Evolutionary conservation across 805 yeast species (phyloP).

Genomic region (Zygosaccharomyces gambellarensis): DNA sequence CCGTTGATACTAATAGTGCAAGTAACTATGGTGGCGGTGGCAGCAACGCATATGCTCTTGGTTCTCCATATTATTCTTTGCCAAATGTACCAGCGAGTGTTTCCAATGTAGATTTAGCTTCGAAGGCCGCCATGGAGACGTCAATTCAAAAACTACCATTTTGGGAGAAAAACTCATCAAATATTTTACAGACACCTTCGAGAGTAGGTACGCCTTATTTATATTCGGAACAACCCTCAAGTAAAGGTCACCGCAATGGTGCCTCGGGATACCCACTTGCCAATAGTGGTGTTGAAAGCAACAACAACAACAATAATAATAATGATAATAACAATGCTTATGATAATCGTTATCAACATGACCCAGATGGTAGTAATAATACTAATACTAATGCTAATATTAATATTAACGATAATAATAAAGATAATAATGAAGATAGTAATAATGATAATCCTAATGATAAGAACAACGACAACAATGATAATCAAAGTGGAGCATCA

Average conservation of each 20-base stretch:
- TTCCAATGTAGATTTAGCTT: conserved; percentile 8
- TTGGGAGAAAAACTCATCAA: not conserved
- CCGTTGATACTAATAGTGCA: conserved; percentile 7
- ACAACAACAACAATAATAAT: conserved; percentile 1
- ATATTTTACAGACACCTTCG: conserved; percentile 1
- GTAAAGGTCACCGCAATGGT: not conserved
- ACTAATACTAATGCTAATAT: conserved; percentile 6
- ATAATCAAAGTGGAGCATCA: not conserved
- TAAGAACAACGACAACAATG: not conserved
- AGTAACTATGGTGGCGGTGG: not conserved
- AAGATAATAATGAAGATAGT: not conserved
- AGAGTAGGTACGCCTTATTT: conserved; percentile 2
- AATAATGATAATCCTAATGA: conserved; percentile 5
- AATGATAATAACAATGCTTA: not conserved
- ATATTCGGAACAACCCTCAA: not conserved
- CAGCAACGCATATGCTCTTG: conserved; percentile 10
- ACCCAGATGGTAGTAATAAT: conserved; percentile 2
- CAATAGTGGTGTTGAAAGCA: not conserved
- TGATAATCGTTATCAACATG: not conserved
- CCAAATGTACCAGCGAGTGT: conserved; percentile 8
- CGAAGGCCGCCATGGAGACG: not conserved
- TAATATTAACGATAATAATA: not conserved
- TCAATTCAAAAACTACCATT: not conserved
- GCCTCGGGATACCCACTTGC: conserved; percentile 1
- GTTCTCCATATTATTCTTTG: conserved; percentile 17